phyloP scores from a whole-genome alignment of 1,139 yeast genomes.

The Candida anutae region DNA sequence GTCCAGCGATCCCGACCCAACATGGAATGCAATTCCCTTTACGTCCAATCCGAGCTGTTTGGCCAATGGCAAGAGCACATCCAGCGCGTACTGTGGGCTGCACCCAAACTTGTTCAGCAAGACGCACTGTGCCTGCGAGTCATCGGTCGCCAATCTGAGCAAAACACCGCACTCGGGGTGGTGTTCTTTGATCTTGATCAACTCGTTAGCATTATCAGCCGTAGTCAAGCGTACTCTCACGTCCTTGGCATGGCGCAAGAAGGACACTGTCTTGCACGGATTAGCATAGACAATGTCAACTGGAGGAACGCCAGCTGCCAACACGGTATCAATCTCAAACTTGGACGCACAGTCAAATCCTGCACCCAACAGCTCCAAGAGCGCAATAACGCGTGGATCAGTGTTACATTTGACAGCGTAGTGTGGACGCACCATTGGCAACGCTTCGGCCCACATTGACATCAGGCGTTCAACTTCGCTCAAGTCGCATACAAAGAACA shows the following conservation, averaged over 20 bases:
- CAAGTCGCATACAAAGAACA: conserved; percentile 84
- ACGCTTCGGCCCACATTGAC: conserved; percentile 48
- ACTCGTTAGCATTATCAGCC: conserved; percentile 83
- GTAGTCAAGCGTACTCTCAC: conserved; percentile 65
- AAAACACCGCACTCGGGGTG: conserved; percentile 68
- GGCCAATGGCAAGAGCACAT: conserved; percentile 55
- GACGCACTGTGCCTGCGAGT: conserved; percentile 79
- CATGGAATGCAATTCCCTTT: conserved; percentile 89
- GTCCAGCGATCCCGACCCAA: conserved; percentile 90
- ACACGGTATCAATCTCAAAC: conserved; percentile 65
- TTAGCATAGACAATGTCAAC: conserved; percentile 80
- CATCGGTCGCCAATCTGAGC: conserved; percentile 84
- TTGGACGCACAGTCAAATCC: conserved; percentile 94
- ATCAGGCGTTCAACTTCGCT: conserved; percentile 61
- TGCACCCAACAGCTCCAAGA: conserved; percentile 54
- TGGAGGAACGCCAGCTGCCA: conserved; percentile 55
- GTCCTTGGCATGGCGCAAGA: conserved; percentile 60
- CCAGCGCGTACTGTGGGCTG: conserved; percentile 44
- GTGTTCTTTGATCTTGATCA: conserved; percentile 58
- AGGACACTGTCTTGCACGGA: conserved; percentile 85
- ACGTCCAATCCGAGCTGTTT: conserved; percentile 53
- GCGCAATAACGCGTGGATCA: conserved; percentile 48
- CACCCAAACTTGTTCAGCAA: conserved; percentile 90
- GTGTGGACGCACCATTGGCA: conserved; percentile 75
- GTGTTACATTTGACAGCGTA: conserved; percentile 96